Percentiles rank a stretch among this genome's conserved stretches.
Conservation (phyloP, 192 early-diverging fungal genomes). For the Phycomyces nitens region DNA sequence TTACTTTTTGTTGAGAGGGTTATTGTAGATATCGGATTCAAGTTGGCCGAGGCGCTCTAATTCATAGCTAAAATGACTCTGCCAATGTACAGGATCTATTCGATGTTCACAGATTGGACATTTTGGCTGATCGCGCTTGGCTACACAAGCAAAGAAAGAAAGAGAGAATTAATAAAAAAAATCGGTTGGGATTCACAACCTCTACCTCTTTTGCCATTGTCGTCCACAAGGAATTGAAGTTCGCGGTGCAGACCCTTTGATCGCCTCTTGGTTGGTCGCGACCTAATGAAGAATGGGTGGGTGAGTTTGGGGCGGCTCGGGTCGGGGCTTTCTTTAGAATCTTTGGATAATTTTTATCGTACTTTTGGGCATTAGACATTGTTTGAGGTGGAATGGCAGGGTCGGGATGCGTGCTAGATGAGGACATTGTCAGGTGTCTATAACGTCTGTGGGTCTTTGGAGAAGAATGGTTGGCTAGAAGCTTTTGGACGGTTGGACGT, state of each 20-base stretch:
- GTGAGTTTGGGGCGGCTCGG: no score
- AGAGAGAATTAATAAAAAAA: neutral
- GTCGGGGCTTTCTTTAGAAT: no score
- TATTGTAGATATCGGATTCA: slow-evolving; percentile 11
- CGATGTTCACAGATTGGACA: slow-evolving; percentile 49
- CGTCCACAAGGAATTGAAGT: slow-evolving; percentile 8
- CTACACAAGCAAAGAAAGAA: slow-evolving; percentile 16
- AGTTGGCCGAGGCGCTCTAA: slow-evolving; percentile 39
- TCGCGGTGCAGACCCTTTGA: slow-evolving; percentile 10
- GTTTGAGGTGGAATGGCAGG: no score
- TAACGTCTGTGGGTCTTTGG: no score
- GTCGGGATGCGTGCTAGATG: no score
- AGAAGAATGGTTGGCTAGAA: no score
- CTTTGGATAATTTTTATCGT: no score
- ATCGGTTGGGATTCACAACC: neutral
- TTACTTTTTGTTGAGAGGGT: slow-evolving; percentile 22
- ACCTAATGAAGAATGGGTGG: neutral
- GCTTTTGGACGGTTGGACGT: no score
- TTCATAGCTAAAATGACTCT: slow-evolving; percentile 51
- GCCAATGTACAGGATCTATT: slow-evolving; percentile 38
- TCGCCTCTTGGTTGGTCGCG: slow-evolving; percentile 3
- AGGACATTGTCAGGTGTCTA: no score
- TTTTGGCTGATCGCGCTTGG: slow-evolving; percentile 29
- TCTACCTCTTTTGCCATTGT: slow-evolving; percentile 21
- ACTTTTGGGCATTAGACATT: no score